phyloP scores from a whole-genome alignment of 495 filamentous ascomycete genomes.

The Podospora pseudopauciseta region DNA sequence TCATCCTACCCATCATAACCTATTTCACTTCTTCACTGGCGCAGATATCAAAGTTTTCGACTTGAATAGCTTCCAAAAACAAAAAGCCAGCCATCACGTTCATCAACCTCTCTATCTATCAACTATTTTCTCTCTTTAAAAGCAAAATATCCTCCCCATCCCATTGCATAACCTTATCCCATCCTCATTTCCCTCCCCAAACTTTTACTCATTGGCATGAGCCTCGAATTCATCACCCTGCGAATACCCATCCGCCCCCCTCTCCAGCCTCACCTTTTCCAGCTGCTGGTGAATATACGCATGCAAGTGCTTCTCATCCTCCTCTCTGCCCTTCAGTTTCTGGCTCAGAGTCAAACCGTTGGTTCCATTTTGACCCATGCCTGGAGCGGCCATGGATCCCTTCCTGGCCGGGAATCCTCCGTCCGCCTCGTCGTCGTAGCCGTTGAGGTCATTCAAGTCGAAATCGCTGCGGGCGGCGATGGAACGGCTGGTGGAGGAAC shows the following conservation, averaged over 20 bases:
- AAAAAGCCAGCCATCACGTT: neutral
- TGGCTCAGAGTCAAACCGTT: slow-evolving; percentile 16
- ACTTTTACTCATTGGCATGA: slow-evolving; percentile 4
- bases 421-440: slow-evolving; percentile 34
- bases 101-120: neutral
- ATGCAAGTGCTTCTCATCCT: slow-evolving; percentile 61
- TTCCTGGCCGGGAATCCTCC: slow-evolving; percentile 9
- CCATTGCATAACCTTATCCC: neutral
- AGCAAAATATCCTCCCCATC: neutral
- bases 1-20: neutral
- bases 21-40: neutral
- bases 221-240: slow-evolving; percentile 53
- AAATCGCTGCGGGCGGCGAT: slow-evolving; percentile 85
- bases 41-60: neutral
- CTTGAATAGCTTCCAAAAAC: neutral
- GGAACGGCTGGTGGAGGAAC: slow-evolving; percentile 80
- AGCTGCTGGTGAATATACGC: slow-evolving; percentile 70
- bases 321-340: slow-evolving; percentile 38
- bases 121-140: neutral
- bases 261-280: slow-evolving; percentile 51
- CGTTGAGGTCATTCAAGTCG: slow-evolving; percentile 39
- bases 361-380: neutral
- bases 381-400: neutral
- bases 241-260: slow-evolving; percentile 32
- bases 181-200: neutral